Evolutionary conservation across 148 eudicot species (phyloP).

Genomic region (Dianthus caryophyllus): DNA sequence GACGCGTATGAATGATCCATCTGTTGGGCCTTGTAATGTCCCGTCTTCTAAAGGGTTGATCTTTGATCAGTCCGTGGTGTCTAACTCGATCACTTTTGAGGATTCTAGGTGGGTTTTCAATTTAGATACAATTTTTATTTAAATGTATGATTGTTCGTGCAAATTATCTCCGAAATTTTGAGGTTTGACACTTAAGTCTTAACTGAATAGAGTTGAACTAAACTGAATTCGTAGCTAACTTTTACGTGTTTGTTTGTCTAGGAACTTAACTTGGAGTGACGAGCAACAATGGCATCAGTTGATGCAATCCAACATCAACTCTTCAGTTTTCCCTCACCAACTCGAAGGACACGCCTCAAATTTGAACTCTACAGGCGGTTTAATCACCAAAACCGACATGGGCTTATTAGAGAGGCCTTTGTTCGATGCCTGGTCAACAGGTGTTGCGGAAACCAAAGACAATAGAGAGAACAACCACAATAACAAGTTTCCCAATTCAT

Average conservation of each 20-base stretch:
- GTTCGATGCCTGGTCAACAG: slow-evolving; percentile 58
- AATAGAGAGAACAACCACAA: not conserved
- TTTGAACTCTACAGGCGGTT: slow-evolving; percentile 28
- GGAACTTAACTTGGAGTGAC: slow-evolving; percentile 46
- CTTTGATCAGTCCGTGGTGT: slow-evolving; percentile 25
- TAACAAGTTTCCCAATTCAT: slow-evolving; percentile 28
- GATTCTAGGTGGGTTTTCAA: slow-evolving; percentile 35
- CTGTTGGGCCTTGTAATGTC: slow-evolving; percentile 17
- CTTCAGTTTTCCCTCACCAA: slow-evolving; percentile 31
- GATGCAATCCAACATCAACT: slow-evolving; percentile 23
- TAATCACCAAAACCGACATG: slow-evolving; percentile 18
- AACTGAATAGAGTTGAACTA: not conserved
- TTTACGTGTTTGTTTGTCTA: slow-evolving; percentile 18
- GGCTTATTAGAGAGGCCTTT: slow-evolving; percentile 32
- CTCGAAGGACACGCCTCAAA: slow-evolving; percentile 31
- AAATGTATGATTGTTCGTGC: not conserved
- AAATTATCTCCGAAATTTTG: not conserved
- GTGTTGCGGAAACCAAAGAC: slow-evolving; percentile 17
- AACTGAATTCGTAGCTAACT: not conserved
- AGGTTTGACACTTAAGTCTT: not conserved
- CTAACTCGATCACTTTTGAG: slow-evolving; percentile 21
- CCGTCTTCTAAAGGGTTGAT: slow-evolving; percentile 20
- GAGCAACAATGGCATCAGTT: slow-evolving; percentile 49
- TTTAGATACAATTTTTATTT: not conserved
- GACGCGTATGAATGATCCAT: slow-evolving; percentile 22